Conservation (phyloP, 2,329 filamentous ascomycete genomes). For the Basipetospora sp. region DNA sequence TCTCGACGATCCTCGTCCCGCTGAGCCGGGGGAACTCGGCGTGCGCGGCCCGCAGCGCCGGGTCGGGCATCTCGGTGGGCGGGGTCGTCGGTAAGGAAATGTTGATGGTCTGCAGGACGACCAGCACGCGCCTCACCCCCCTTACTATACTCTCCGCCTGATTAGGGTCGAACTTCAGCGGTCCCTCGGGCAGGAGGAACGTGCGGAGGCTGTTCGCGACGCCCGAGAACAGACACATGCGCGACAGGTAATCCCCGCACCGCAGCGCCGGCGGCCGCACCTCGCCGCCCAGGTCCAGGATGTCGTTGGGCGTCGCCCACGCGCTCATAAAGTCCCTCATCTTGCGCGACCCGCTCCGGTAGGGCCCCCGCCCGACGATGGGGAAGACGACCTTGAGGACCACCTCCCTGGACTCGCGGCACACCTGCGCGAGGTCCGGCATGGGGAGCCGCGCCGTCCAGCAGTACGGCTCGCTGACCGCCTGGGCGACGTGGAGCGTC, state of each 20-base stretch:
- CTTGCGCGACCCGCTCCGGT: constrained; percentile 1
- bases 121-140: neutral
- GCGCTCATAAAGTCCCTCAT: neutral
- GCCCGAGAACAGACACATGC: neutral
- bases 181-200: neutral
- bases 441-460: constrained; percentile 5
- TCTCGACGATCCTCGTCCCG: neutral
- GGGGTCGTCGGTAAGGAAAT: neutral
- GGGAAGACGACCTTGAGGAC: neutral
- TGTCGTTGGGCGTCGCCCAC: neutral
- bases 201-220: neutral
- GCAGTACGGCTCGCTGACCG: constrained; percentile 2
- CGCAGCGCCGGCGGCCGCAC: neutral
- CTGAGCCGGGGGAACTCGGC: neutral
- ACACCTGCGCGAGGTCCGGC: neutral
- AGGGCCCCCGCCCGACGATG: constrained; percentile 1
- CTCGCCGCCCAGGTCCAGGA: neutral
- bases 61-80: neutral
- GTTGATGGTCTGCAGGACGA: constrained; percentile 3
- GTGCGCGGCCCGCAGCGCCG: neutral
- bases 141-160: too few relatives aligned
- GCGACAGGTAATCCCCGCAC: constrained; percentile 4
- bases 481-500: constrained; percentile 4
- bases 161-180: too few relatives aligned
- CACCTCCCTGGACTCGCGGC: constrained; percentile 3